Conservation (phyloP, 1,139 yeast species). For the Hyphopichia pseudoburtonii region DNA sequence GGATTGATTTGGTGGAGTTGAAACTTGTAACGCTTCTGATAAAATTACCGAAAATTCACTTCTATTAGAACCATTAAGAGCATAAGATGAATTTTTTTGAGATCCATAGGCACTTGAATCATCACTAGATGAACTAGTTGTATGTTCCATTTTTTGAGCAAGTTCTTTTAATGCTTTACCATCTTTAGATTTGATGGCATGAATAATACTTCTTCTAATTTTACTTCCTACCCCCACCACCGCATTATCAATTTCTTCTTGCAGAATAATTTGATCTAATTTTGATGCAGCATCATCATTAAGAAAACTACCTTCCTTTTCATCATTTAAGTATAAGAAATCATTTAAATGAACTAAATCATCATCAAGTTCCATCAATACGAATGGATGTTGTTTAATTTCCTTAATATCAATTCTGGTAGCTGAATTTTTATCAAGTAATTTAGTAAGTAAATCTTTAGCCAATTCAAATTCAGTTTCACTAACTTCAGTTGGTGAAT, state of each 20-base stretch:
- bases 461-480: slow-evolving; percentile 58
- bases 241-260: slow-evolving; percentile 72
- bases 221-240: slow-evolving; percentile 76
- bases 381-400: slow-evolving; percentile 80
- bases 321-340: slow-evolving; percentile 33
- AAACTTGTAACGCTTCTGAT: slow-evolving; percentile 28
- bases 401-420: slow-evolving; percentile 69
- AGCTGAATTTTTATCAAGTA: slow-evolving; percentile 72
- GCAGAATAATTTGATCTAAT: slow-evolving; percentile 47
- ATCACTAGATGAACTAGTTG: slow-evolving; percentile 34
- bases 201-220: slow-evolving; percentile 58
- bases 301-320: slow-evolving; percentile 1
- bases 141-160: slow-evolving; percentile 26
- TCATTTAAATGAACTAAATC: slow-evolving; percentile 41
- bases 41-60: slow-evolving; percentile 34
- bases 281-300: slow-evolving; percentile 3
- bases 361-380: slow-evolving; percentile 57
- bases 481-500: slow-evolving; percentile 38
- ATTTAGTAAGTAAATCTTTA: slow-evolving; percentile 59
- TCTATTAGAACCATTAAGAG: slow-evolving; percentile 9
- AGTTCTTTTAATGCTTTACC: slow-evolving; percentile 25
- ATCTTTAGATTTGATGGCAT: slow-evolving; percentile 44
- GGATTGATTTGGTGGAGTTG: slow-evolving; percentile 11
- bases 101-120: slow-evolving; percentile 26
- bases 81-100: slow-evolving; percentile 13